Percentiles rank a stretch among this genome's conserved stretches.
Conservation (phyloP, 306 rosid genomes). For the Arachis stenosperma region DNA sequence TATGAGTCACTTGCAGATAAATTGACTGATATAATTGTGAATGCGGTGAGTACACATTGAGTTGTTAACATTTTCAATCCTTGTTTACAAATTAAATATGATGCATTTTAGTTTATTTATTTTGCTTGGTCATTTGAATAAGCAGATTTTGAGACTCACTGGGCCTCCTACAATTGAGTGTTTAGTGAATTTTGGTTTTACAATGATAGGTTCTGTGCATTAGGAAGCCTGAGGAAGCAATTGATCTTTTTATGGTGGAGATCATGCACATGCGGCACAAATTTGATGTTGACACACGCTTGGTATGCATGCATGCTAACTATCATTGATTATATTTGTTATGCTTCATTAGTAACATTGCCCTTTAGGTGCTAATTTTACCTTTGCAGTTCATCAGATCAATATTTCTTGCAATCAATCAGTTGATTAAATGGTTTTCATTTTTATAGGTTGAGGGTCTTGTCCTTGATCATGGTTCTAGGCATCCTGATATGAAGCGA, state of each 20-base stretch:
- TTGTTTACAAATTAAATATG: constrained; percentile 16
- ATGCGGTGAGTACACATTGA: constrained; percentile 66
- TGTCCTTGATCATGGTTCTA: constrained; percentile 98
- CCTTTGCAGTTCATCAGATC: neutral
- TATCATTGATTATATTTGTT: too few species aligned
- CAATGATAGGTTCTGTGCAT: constrained; percentile 75
- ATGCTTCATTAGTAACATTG: neutral
- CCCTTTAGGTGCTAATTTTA: neutral
- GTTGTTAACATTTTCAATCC: constrained; percentile 13
- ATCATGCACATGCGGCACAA: constrained; percentile 99
- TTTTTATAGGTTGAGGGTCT: constrained; percentile 88
- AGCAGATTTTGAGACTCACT: neutral
- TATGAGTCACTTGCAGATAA: constrained; percentile 92
- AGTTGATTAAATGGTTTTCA: constrained; percentile 5
- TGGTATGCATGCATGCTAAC: constrained; percentile 58
- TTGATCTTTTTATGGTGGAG: constrained; percentile 98
- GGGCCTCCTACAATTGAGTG: constrained; percentile 28
- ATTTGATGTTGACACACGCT: constrained; percentile 88
- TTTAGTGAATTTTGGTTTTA: constrained; percentile 30
- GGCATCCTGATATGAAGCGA: constrained; percentile 99
- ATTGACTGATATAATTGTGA: constrained; percentile 78
- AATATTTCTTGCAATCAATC: neutral
- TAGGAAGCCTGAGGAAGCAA: constrained; percentile 83
- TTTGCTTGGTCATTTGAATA: neutral
- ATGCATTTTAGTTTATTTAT: neutral